Percentiles rank a stretch among this genome's conserved stretches.
Conservation (phyloP, 2,329 filamentous ascomycete species). For the Tetracladium maxilliforme region DNA sequence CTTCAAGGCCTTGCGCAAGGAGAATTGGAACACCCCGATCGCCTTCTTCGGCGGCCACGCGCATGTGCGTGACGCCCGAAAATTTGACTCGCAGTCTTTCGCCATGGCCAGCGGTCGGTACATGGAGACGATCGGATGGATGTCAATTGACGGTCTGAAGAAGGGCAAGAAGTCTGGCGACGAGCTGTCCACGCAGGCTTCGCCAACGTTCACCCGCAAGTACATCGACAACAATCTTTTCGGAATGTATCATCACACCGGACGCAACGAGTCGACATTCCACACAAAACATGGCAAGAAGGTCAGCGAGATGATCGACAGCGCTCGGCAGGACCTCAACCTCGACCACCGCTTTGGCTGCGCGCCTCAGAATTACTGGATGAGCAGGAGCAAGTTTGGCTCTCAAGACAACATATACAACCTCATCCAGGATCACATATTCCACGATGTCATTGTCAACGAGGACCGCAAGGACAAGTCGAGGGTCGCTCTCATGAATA, state of each 20-base stretch:
- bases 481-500: conserved; percentile 68
- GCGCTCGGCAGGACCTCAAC: conserved; percentile 53
- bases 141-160: conserved; percentile 59
- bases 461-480: conserved; percentile 42
- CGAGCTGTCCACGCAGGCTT: too few relatives aligned
- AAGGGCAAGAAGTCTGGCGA: neutral
- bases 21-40: conserved; percentile 71
- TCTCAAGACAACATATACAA: conserved; percentile 63
- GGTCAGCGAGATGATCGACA: conserved; percentile 53
- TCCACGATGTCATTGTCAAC: conserved; percentile 52
- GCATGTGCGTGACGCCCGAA: conserved; percentile 73
- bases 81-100: conserved; percentile 64
- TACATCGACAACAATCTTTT: conserved; percentile 93
- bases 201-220: conserved; percentile 56
- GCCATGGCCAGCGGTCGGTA: conserved; percentile 82
- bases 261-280: conserved; percentile 57
- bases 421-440: conserved; percentile 43
- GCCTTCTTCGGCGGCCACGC: conserved; percentile 85
- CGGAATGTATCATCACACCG: conserved; percentile 70
- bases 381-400: conserved; percentile 64
- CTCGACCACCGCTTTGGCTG: conserved; percentile 72
- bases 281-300: conserved; percentile 60
- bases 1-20: conserved; percentile 62
- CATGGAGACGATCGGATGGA: conserved; percentile 89
- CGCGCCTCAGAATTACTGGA: conserved; percentile 67